Percentiles rank a stretch among this genome's conserved stretches.
These are phyloP conservation scores for Scleromitrula shiraiana DNA, from an alignment of 2,329 filamentous ascomycete species.

Conservation along the genomic window DNA sequence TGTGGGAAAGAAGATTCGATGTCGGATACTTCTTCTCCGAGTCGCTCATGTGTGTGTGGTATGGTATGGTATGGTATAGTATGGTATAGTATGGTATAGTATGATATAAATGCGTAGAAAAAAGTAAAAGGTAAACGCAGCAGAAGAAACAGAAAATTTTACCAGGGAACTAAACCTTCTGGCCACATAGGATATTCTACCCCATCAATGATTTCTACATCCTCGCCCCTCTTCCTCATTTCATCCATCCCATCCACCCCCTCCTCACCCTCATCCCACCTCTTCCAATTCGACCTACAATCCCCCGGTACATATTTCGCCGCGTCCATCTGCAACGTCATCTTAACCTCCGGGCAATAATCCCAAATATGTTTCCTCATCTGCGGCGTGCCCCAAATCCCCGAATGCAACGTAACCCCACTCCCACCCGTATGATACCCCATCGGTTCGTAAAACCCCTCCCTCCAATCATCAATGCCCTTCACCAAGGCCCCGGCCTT, in stretches of 20 bases:
- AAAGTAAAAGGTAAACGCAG: background rate
- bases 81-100: no score
- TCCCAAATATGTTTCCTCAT: slow-evolving; percentile 44
- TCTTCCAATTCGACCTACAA: slow-evolving; percentile 41
- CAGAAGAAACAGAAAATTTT: background rate
- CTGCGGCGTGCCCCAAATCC: slow-evolving; percentile 42
- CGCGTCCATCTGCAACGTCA: slow-evolving; percentile 47
- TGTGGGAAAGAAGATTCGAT: no score
- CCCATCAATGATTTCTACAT: slow-evolving; percentile 27
- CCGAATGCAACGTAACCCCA: slow-evolving; percentile 37
- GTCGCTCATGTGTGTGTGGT: no score
- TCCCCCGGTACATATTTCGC: slow-evolving; percentile 42
- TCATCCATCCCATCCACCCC: slow-evolving; percentile 7
- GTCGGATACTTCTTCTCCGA: no score
- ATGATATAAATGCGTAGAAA: background rate
- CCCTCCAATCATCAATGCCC: slow-evolving; percentile 42
- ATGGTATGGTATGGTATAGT: no score
- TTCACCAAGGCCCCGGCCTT: slow-evolving; percentile 28
- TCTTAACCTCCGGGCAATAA: slow-evolving; percentile 52
- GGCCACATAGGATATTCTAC: slow-evolving; percentile 28
- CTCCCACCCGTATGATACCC: slow-evolving; percentile 48
- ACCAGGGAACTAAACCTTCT: slow-evolving; percentile 25
- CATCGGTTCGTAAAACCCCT: slow-evolving; percentile 49
- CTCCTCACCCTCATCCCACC: slow-evolving; percentile 22
- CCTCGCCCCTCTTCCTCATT: slow-evolving; percentile 22